Evolutionary conservation across 306 rosid genomes (phyloP).

Genomic region (Cucurbita ficifolia): DNA sequence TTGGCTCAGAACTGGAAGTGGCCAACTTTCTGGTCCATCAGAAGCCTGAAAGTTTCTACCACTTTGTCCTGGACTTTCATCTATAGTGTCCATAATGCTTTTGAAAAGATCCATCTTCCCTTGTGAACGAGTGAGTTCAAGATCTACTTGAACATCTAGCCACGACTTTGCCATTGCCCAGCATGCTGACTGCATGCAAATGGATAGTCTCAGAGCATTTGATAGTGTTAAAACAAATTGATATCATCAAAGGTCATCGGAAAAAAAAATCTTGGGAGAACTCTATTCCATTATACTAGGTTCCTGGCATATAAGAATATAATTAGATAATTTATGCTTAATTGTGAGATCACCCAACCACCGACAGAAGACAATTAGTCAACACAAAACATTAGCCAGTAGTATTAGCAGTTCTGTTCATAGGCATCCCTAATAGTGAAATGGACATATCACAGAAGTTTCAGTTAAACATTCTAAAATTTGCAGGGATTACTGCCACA

Average conservation of each 20-base stretch:
- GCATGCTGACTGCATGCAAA: constrained; percentile 76
- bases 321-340: background rate
- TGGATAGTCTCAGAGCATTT: background rate
- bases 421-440: background rate
- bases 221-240: background rate
- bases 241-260: background rate
- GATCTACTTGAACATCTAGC: constrained; percentile 83
- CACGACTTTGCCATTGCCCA: constrained; percentile 97
- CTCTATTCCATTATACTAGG: constrained; percentile 6
- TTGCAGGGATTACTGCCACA: background rate
- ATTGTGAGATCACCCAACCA: background rate
- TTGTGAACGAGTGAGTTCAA: constrained; percentile 54
- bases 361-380: background rate
- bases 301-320: background rate
- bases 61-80: constrained; percentile 50
- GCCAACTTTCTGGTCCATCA: constrained; percentile 73
- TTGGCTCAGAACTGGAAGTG: constrained; percentile 71
- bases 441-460: background rate
- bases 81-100: constrained; percentile 39
- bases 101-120: constrained; percentile 49
- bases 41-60: constrained; percentile 35
- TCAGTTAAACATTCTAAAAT: background rate
- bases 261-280: constrained; percentile 6
- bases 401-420: background rate
- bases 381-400: background rate